Evolutionary conservation across 331 rosid genomes (phyloP).

Genomic region (Acacia pycnantha): DNA sequence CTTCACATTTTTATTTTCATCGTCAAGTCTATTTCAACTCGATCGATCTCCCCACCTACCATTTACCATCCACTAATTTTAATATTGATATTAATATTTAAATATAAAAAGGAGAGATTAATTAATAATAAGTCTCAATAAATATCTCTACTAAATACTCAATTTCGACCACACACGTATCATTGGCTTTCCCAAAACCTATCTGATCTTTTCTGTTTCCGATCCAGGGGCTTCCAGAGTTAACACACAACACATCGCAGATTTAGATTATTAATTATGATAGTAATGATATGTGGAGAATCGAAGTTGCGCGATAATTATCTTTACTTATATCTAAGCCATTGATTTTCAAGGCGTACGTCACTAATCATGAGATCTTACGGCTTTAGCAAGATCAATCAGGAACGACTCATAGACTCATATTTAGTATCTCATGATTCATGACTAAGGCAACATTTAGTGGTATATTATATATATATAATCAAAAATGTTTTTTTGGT

Average conservation of each 20-base stretch:
- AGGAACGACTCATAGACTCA: not conserved
- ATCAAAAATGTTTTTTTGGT: not conserved
- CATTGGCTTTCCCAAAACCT: not conserved
- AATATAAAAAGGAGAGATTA: too few species aligned
- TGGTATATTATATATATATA: not conserved
- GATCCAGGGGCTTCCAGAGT: not conserved
- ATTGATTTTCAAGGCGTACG: not conserved
- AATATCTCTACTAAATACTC: not conserved
- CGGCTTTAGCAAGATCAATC: not conserved
- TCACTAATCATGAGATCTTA: not conserved
- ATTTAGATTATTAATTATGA: not conserved
- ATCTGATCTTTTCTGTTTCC: not conserved
- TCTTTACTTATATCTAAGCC: not conserved
- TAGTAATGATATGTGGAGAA: not conserved
- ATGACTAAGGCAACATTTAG: not conserved
- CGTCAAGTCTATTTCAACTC: not conserved
- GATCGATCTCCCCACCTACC: not conserved
- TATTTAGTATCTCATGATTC: not conserved
- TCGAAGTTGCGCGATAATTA: constrained; percentile 24
- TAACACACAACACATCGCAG: not conserved
- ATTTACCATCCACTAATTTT: not conserved
- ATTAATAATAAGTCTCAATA: not conserved
- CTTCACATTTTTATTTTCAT: not conserved
- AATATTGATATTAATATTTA: not conserved
- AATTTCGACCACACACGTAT: not conserved